These are phyloP conservation scores for Mytilinidion resinicola DNA, from an alignment of 495 filamentous ascomycete species.

Conservation along the genomic window DNA sequence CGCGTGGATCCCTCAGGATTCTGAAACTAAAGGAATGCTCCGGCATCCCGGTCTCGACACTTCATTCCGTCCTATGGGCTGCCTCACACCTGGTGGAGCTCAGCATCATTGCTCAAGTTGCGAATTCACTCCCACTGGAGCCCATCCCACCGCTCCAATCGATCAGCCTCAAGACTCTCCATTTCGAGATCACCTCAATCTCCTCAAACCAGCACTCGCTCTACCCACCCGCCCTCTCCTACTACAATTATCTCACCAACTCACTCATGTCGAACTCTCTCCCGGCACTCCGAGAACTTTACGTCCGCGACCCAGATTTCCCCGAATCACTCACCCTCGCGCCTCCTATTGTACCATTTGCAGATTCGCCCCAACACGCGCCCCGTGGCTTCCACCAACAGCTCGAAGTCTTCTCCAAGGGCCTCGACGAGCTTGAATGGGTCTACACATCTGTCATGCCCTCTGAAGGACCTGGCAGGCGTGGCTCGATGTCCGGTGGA, in stretches of 20 bases:
- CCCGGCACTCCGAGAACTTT: constrained; percentile 65
- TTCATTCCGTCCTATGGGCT: constrained; percentile 57
- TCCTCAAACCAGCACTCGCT: constrained; percentile 48
- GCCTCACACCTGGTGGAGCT: constrained; percentile 59
- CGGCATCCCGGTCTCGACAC: constrained; percentile 54
- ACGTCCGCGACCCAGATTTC: constrained; percentile 78
- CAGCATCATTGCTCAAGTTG: constrained; percentile 59
- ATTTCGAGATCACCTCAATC: constrained; percentile 74
- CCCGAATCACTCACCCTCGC: constrained; percentile 65
- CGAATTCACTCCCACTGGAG: constrained; percentile 57
- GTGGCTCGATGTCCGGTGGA: constrained; percentile 42
- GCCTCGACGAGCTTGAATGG: constrained; percentile 80
- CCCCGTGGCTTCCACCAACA: constrained; percentile 51
- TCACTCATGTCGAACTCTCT: constrained; percentile 71
- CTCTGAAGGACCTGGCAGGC: constrained; percentile 27
- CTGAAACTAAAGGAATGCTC: constrained; percentile 55
- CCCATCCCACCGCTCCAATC: constrained; percentile 60
- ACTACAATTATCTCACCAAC: constrained; percentile 80
- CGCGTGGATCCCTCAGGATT: constrained; percentile 48
- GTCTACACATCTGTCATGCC: constrained; percentile 61
- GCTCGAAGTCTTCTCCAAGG: constrained; percentile 80
- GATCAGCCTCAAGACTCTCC: constrained; percentile 57
- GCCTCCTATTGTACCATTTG: constrained; percentile 51
- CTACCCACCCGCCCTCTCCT: constrained; percentile 55
- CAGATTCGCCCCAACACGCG: constrained; percentile 33